Base-by-base conservation (phyloP, 305 asterid genomes). In the Fraxinus platypoda region DNA sequence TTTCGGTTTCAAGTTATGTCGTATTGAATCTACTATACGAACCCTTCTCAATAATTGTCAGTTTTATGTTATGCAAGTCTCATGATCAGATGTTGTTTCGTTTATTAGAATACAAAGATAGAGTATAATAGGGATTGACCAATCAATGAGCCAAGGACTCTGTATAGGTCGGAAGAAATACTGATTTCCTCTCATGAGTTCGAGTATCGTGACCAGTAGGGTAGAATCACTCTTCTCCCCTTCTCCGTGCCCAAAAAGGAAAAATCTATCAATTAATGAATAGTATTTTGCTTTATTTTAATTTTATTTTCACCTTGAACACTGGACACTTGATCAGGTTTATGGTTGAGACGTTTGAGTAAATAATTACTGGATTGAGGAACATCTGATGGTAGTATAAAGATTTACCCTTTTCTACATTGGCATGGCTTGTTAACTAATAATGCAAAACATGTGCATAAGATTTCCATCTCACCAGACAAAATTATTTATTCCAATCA, bases 391-490 rank as follows among this genome's bases (percentile, higher is more conserved):
- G 37, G 37, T 68, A 15, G 8, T 28, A 68, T 68, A 72, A 41
- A 64, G 54, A 59, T 28, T 31, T 35, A 57, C 66, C 30, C 52
- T 76, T 33, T 35, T 37, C 77, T 28, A 9, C 80, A 43, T 64
- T 73, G 46, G 37, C 37, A 34, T 25, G 68, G 76, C 75, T 77
- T 80, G 33, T 85, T 77, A 74, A 73, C 68, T 73, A 31, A 54
- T 78, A 83, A 34, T 66, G 33, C 64, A 37, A 34, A 30, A 70
- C 23, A 31, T 8, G 3, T 54, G 66, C 66, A 71, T 33, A 71
- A 71, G 11, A 71, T 71, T 71, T 71, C 25, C 31, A 30, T 17
- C 41, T 70, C 73, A 17, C 9, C 23, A 6, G 75, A 33, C 46
- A 68, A 26, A 26, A 31, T 71, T 71, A 71, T 33, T 31, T 31